Percentiles rank a stretch among this genome's conserved stretches.
phyloP scores from a whole-genome alignment of 2,329 filamentous ascomycete species.

The Alternaria ventricosa region DNA sequence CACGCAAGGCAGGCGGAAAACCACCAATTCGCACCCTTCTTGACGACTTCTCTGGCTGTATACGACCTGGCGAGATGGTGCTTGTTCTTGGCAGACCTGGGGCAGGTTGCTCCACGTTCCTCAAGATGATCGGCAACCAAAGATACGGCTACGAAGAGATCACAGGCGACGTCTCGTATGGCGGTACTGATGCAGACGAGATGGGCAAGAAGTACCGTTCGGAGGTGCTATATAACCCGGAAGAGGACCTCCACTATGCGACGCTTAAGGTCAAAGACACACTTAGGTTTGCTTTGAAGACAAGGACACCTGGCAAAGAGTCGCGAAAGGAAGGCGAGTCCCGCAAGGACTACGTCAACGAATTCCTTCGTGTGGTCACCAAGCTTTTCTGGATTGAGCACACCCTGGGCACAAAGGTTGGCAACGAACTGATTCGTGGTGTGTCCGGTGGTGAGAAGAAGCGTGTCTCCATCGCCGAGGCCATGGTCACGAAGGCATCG shows the following conservation, averaged over 20 bases:
- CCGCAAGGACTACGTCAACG: conserved; percentile 64
- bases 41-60: conserved; percentile 69
- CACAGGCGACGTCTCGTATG: conserved; percentile 61
- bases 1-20: conserved; percentile 51
- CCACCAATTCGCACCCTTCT: conserved; percentile 70
- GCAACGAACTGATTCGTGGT: conserved; percentile 75
- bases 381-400: conserved; percentile 76
- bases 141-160: conserved; percentile 65
- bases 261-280: conserved; percentile 79
- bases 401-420: conserved; percentile 75
- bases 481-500: conserved; percentile 52
- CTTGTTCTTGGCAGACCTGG: conserved; percentile 71
- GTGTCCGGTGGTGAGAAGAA: conserved; percentile 58
- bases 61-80: conserved; percentile 76
- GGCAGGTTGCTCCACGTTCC: conserved; percentile 72
- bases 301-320: conserved; percentile 68
- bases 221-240: conserved; percentile 76
- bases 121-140: conserved; percentile 73
- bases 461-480: conserved; percentile 57
- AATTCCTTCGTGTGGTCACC: conserved; percentile 71
- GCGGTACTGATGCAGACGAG: conserved; percentile 60
- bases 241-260: conserved; percentile 78
- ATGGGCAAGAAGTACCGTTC: conserved; percentile 67
- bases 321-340: conserved; percentile 68
- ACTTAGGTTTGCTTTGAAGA: conserved; percentile 73